Percentiles rank a stretch among this genome's conserved stretches.
These are phyloP conservation scores for Phlyctochytrium planicorne DNA, from an alignment of 192 early-diverging fungal species.

Conservation along the genomic window DNA sequence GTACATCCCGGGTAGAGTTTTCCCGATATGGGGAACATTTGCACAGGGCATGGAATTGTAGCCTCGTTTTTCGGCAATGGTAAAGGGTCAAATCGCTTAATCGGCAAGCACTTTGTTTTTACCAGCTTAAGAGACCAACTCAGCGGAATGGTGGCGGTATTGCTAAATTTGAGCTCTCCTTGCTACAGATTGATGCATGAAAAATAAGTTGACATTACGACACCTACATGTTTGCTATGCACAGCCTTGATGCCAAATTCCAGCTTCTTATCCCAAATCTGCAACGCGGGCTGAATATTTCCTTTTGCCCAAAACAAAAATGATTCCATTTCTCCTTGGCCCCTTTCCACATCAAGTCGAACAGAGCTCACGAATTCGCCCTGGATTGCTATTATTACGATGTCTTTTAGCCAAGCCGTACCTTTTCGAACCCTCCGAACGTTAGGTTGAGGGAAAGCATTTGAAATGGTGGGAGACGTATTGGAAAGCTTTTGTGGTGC, in stretches of 20 bases:
- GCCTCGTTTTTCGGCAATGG: constrained; percentile 32
- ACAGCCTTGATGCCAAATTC: constrained; percentile 54
- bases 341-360: constrained; percentile 39
- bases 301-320: constrained; percentile 42
- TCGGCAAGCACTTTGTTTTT: constrained; percentile 26
- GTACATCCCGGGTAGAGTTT: constrained; percentile 41
- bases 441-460: constrained; percentile 19
- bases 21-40: constrained; percentile 45
- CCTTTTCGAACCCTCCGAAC: constrained; percentile 45
- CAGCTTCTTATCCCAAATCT: constrained; percentile 45
- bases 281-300: constrained; percentile 47
- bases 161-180: constrained; percentile 46
- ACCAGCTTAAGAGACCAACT: constrained; percentile 39
- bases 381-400: constrained; percentile 13
- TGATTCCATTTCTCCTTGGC: constrained; percentile 37
- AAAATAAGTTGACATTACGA: not conserved
- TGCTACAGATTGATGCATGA: constrained; percentile 7
- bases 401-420: constrained; percentile 6
- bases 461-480: constrained; percentile 40
- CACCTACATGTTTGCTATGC: constrained; percentile 43
- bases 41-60: constrained; percentile 36
- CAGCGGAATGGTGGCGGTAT: constrained; percentile 41
- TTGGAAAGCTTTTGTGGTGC: constrained; percentile 40
- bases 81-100: constrained; percentile 36
- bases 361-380: constrained; percentile 32